Evolutionary conservation across 106 monocot genomes (phyloP).

Genomic region (Dioscorea dumetorum): DNA sequence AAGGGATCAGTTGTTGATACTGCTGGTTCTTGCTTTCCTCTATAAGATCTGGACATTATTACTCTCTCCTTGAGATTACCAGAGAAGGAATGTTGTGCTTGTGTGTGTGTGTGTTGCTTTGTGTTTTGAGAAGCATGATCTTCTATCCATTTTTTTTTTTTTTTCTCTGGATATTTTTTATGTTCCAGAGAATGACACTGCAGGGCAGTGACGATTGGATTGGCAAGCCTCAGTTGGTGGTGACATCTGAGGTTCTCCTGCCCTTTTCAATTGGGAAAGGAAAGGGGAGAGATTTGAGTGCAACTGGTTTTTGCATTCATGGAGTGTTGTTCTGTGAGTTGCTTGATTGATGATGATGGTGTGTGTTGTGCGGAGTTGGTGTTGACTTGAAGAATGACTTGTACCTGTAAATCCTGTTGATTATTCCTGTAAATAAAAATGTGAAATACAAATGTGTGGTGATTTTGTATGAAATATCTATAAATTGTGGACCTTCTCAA

Average conservation of each 20-base stretch:
- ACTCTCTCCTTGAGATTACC: not conserved
- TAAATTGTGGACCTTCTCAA: too few relatives aligned
- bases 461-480: too few relatives aligned
- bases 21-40: constrained; percentile 10
- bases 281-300: too few relatives aligned
- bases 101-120: not conserved
- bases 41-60: constrained; percentile 15
- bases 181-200: not conserved
- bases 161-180: not conserved
- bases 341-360: too few relatives aligned
- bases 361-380: too few relatives aligned
- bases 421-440: too few relatives aligned
- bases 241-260: not conserved
- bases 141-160: not conserved
- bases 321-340: too few relatives aligned
- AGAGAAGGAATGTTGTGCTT: not conserved
- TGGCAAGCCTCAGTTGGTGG: not conserved
- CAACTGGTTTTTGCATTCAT: too few relatives aligned
- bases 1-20: constrained; percentile 24
- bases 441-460: too few relatives aligned
- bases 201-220: not conserved
- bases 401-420: too few relatives aligned
- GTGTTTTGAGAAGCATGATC: not conserved
- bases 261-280: too few relatives aligned
- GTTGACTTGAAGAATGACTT: too few relatives aligned